Percentiles rank a stretch among this genome's conserved stretches.
Evolutionary conservation across 805 yeast genomes (phyloP).

Genomic region (Schizosaccharomyces japonicus): DNA sequence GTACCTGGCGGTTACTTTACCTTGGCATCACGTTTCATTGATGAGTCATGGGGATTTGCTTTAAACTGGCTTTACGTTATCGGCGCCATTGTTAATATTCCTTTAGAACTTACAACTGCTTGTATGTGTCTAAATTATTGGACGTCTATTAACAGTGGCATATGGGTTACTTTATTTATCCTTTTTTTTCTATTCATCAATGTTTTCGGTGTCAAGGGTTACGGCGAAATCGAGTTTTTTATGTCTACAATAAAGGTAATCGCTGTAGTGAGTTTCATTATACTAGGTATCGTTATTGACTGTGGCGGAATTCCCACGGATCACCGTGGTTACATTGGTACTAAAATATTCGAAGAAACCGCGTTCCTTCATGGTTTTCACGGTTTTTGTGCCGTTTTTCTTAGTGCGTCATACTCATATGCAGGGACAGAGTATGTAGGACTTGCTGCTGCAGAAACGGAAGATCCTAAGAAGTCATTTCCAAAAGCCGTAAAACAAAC

Average conservation of each 20-base stretch:
- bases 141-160: slow-evolving; percentile 27
- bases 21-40: slow-evolving; percentile 37
- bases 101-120: slow-evolving; percentile 43
- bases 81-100: slow-evolving; percentile 41
- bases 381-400: slow-evolving; percentile 52
- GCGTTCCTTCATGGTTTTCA: slow-evolving; percentile 37
- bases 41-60: slow-evolving; percentile 47
- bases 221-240: slow-evolving; percentile 46
- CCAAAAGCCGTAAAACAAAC: slow-evolving; percentile 63
- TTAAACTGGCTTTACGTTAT: slow-evolving; percentile 50
- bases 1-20: slow-evolving; percentile 41
- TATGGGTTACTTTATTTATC: slow-evolving; percentile 34
- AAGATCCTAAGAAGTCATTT: slow-evolving; percentile 38
- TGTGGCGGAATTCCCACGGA: slow-evolving; percentile 28
- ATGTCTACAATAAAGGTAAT: slow-evolving; percentile 34
- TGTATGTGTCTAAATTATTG: slow-evolving; percentile 33
- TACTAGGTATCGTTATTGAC: slow-evolving; percentile 31
- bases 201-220: slow-evolving; percentile 32
- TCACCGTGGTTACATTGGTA: slow-evolving; percentile 35
- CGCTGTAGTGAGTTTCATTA: slow-evolving; percentile 36
- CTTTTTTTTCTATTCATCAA: slow-evolving; percentile 27
- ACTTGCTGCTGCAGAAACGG: slow-evolving; percentile 56
- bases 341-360: slow-evolving; percentile 34
- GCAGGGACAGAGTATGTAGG: slow-evolving; percentile 57
- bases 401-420: slow-evolving; percentile 55